A percentile compares a stretch with the other conserved stretches of the same genome.
phyloP scores from a whole-genome alignment of 345 rosid species.

The Eutrema japonicum region DNA sequence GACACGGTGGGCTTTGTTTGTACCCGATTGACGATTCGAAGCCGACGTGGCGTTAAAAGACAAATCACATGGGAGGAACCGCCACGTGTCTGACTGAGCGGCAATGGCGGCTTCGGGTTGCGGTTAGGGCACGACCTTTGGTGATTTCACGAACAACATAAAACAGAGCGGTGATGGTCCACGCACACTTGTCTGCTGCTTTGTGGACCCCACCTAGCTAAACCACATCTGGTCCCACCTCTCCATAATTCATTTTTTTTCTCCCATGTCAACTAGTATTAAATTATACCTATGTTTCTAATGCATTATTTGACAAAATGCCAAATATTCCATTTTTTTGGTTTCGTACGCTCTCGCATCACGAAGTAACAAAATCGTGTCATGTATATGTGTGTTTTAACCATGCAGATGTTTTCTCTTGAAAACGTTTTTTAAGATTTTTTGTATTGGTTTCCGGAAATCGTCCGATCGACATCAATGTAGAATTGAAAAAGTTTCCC shows the following conservation, averaged over 20 bases:
- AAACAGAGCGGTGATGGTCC: slow-evolving; percentile 46
- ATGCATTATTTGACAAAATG: slow-evolving; percentile 1
- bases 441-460: neutral
- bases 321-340: neutral
- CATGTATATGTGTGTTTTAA: neutral
- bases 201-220: slow-evolving; percentile 13
- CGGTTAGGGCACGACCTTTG: slow-evolving; percentile 46
- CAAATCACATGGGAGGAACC: slow-evolving; percentile 42
- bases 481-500: neutral
- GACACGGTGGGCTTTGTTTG: neutral
- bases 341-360: slow-evolving; percentile 6
- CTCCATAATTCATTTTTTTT: slow-evolving; percentile 2
- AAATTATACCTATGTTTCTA: neutral
- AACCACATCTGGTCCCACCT: slow-evolving; percentile 13
- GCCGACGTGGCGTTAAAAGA: slow-evolving; percentile 19
- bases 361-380: neutral
- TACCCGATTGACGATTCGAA: neutral
- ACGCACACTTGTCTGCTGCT: slow-evolving; percentile 46
- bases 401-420: slow-evolving; percentile 1
- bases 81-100: slow-evolving; percentile 35
- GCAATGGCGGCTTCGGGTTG: slow-evolving; percentile 42
- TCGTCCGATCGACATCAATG: neutral
- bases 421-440: neutral
- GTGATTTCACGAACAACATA: slow-evolving; percentile 17
- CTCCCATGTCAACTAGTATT: slow-evolving; percentile 22